Evolutionary conservation across 1,284 basidiomycete genomes (phyloP), one percentile per base, ranked within the genome.

Genomic region (Trametes polyzona): DNA sequence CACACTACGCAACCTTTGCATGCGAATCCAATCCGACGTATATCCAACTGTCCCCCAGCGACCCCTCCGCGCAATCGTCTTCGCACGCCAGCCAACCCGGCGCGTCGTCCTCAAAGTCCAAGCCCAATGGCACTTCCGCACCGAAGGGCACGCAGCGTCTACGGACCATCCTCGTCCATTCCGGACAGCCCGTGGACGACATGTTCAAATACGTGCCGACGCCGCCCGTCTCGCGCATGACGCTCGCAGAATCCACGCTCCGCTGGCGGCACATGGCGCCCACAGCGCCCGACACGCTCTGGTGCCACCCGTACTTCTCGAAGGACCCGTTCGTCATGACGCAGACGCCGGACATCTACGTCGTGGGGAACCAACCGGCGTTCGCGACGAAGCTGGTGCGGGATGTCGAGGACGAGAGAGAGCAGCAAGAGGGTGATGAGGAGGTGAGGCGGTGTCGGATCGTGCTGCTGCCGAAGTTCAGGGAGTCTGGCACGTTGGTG

Each of bases 221-320:
- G 14, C 84, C 84, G 14, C 84, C 84, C 8, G 76, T 83, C 52
- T 86, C 88, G 24, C 80, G 90, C 21, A 73, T 98, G 35, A 81
- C 81, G 4, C 83, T 98, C 66, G 86, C 93, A 3, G 81, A 86
- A 62, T 81, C 88, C 46, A 96, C 94, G 14, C 79, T 99, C 11
- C 85, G 83, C 67, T 99, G 96, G 97, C 82, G 94, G 59, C 97
- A 99, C 74, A 84, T 98, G 66, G 96, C 97, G 10, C 97, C 97
- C 0, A 99, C 96, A 1, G 95, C 96, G 12, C 97, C 97, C 12
- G 97, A 99, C 73, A 99, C 97, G 1, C 81, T 99, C 1, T 98
- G 95, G 95, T 98, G 96, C 69, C 96, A 98, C 71, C 97, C 97
- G 9, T 98, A 92, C 76, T 87, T 92, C 49, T 81, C 86, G 35